A percentile compares a stretch with the other conserved stretches of the same genome.
phyloP scores from a whole-genome alignment of 371 early-diverging fungal species.

The Rhizopus delemar region DNA sequence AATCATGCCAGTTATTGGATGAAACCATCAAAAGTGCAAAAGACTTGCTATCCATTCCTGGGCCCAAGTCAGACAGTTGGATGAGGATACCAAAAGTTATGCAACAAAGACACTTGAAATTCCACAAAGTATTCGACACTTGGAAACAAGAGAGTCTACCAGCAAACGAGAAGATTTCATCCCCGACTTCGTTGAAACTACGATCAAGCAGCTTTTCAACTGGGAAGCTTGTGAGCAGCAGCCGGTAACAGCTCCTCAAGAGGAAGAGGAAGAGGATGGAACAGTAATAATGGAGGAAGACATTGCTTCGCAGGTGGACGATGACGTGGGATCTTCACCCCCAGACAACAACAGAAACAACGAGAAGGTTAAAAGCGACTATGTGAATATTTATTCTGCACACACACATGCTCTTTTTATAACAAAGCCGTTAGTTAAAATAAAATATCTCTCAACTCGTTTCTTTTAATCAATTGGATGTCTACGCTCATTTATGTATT shows the following conservation, averaged over 20 bases:
- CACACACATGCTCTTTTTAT: too few species aligned
- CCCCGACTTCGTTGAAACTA: constrained; percentile 2
- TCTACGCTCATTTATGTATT: too few species aligned
- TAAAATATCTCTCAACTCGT: too few species aligned
- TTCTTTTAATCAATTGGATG: too few species aligned
- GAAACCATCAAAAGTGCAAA: too few species aligned
- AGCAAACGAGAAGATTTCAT: constrained; percentile 9
- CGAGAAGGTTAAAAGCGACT: too few species aligned
- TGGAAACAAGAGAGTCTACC: constrained; percentile 6
- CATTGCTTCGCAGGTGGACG: constrained; percentile 6
- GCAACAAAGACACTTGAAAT: background rate
- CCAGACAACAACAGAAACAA: background rate
- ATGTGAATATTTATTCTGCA: too few species aligned
- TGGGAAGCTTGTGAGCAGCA: constrained; percentile 3
- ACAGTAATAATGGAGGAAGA: constrained; percentile 6
- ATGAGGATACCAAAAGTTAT: too few species aligned
- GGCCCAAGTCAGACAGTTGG: too few species aligned
- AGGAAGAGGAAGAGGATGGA: constrained; percentile 1
- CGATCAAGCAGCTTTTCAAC: constrained; percentile 11
- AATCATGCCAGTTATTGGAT: too few species aligned
- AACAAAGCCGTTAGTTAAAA: too few species aligned
- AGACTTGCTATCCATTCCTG: too few species aligned
- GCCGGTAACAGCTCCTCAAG: background rate
- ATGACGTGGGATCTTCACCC: constrained; percentile 15
- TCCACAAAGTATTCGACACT: constrained; percentile 16